phyloP scores from a whole-genome alignment of 371 early-diverging fungal genomes.

The Apophysomyces sp. region DNA sequence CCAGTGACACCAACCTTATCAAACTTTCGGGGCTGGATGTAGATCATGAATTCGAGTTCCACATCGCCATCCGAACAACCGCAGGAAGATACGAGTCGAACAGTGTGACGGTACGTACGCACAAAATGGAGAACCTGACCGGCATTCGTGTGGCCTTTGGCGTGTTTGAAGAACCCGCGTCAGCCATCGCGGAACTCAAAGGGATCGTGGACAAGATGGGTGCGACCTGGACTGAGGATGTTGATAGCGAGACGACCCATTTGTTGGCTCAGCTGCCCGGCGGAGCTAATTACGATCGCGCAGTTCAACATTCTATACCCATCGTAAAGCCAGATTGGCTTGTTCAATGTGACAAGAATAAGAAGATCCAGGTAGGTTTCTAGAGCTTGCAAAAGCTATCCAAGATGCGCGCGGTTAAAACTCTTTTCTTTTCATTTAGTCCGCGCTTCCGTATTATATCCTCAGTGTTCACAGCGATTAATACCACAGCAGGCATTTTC shows the following conservation, averaged over 20 bases:
- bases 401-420: neutral
- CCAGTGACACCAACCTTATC: conserved; percentile 60
- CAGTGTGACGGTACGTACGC: conserved; percentile 75
- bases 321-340: conserved; percentile 94
- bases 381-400: neutral
- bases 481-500: neutral
- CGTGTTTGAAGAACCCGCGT: conserved; percentile 67
- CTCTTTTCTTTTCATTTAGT: conserved; percentile 18
- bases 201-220: conserved; percentile 81
- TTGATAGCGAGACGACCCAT: conserved; percentile 91
- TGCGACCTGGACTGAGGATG: conserved; percentile 83
- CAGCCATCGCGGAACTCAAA: conserved; percentile 70
- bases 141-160: conserved; percentile 93
- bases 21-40: conserved; percentile 90
- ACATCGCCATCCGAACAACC: conserved; percentile 85
- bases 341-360: conserved; percentile 84
- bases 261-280: conserved; percentile 81
- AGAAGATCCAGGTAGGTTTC: conserved; percentile 81
- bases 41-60: conserved; percentile 84
- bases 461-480: conserved; percentile 31
- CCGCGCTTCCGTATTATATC: conserved; percentile 52
- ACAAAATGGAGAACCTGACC: conserved; percentile 91
- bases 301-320: conserved; percentile 86
- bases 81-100: conserved; percentile 84
- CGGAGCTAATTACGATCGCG: conserved; percentile 86